A percentile compares a stretch with the other conserved stretches of the same genome.
Conservation (phyloP, 1,284 basidiomycete species). For the Afroboletus lepidellus region DNA sequence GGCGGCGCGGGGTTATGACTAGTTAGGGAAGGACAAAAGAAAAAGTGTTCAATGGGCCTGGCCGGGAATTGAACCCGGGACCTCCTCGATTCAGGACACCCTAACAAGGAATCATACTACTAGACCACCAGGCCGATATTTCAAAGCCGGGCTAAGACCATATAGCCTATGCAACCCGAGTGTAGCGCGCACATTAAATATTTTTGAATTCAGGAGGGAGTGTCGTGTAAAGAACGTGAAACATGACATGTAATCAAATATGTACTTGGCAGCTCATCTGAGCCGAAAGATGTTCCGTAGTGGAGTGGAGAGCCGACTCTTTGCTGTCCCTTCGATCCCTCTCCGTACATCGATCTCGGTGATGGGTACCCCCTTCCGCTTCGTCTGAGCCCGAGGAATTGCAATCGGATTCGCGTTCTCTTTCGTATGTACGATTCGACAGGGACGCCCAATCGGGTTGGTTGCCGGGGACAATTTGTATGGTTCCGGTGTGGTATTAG, state of each 20-base stretch:
- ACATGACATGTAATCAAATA: slow-evolving; percentile 1
- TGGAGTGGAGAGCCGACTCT: slow-evolving; percentile 45
- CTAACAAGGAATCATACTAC: slow-evolving; percentile 61
- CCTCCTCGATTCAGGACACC: slow-evolving; percentile 60
- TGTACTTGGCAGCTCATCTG: slow-evolving; percentile 34
- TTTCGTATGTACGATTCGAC: slow-evolving; percentile 14
- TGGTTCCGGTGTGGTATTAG: slow-evolving; percentile 1
- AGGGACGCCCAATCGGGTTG: slow-evolving; percentile 14
- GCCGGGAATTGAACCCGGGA: slow-evolving; percentile 86
- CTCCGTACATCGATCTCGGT: slow-evolving; percentile 27
- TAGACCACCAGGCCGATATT: slow-evolving; percentile 49
- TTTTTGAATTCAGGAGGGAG: too few species aligned
- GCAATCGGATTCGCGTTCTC: slow-evolving; percentile 11
- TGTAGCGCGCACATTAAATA: not conserved
- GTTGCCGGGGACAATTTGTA: slow-evolving; percentile 3
- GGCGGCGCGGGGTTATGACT: not conserved
- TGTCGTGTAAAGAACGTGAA: slow-evolving; percentile 13
- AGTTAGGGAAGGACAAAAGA: too few species aligned
- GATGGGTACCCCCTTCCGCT: slow-evolving; percentile 17
- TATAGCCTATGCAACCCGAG: not conserved
- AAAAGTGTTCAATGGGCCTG: slow-evolving; percentile 48
- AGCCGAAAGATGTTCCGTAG: slow-evolving; percentile 49
- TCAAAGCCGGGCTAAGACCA: rapidly evolving
- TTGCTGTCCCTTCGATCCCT: slow-evolving; percentile 30
- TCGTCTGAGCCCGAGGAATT: slow-evolving; percentile 10